Evolutionary conservation across 2,329 filamentous ascomycete genomes (phyloP).

Genomic region (Botrytis cinerea): DNA sequence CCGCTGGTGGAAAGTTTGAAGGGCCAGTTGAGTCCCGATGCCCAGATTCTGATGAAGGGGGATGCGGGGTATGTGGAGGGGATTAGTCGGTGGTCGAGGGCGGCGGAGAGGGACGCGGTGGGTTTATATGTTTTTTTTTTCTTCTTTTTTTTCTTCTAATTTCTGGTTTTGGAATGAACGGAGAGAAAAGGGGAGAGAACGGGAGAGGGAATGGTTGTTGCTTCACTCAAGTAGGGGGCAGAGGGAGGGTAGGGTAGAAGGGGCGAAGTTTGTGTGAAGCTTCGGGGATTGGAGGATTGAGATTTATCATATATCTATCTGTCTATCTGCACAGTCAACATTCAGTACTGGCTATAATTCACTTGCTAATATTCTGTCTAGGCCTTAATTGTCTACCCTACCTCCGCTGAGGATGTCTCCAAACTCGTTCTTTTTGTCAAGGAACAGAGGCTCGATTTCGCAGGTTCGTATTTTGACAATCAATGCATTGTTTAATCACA

Average conservation of each 20-base stretch:
- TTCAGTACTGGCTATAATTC: background rate
- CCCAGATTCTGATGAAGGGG: slow-evolving; percentile 27
- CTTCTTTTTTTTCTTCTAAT: background rate
- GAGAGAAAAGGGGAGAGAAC: background rate
- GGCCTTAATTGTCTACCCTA: slow-evolving; percentile 25
- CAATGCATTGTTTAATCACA: background rate
- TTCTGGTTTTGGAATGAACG: background rate
- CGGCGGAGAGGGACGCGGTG: slow-evolving; percentile 33
- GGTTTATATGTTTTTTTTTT: slow-evolving; percentile 10
- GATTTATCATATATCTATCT: background rate
- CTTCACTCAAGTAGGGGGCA: background rate
- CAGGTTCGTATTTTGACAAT: background rate
- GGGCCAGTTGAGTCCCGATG: slow-evolving; percentile 16
- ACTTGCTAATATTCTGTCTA: background rate
- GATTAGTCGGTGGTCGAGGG: slow-evolving; percentile 32
- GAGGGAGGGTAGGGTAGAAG: background rate
- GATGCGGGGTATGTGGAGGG: slow-evolving; percentile 29
- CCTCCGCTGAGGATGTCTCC: slow-evolving; percentile 28
- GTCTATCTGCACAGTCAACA: background rate
- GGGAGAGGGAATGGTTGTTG: background rate
- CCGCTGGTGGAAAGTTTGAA: slow-evolving; percentile 17
- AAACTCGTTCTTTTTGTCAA: slow-evolving; percentile 26
- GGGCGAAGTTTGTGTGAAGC: background rate
- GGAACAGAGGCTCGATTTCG: slow-evolving; percentile 23
- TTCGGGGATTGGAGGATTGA: background rate